Base-by-base conservation (phyloP, 2,329 filamentous ascomycete species). In the Neurospora sp. region DNA sequence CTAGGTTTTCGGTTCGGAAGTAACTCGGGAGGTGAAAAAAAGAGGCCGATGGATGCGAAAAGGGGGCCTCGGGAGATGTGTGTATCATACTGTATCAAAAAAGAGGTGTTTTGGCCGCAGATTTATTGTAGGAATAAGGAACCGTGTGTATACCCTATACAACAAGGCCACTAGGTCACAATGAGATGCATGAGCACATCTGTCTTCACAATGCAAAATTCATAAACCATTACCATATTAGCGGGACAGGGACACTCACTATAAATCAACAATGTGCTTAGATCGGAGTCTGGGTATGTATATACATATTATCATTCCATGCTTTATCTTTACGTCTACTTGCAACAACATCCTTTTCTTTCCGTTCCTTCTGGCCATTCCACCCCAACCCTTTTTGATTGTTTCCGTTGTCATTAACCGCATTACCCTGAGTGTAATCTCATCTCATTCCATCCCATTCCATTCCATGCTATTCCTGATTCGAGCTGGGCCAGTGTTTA, bases 1-100 rank as follows among this genome's bases (percentile, higher is more conserved):
- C 80, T 97, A 74, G 52, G 5, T 12, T 66, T 39, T 33, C 12
- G 23, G 23, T 66, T 79, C 37, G 12, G 46, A 52, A 6, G 19
- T 39, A 15, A 37, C 23, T 68, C 33, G 33, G 43, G 43, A 40
- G 3, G 62, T 43, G 23, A n/a, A 8, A n/a, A 15, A 15, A 6
- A 8, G 11, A 39, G 57, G 52, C 1, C 10, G 36, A 38, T 2
- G 36, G 36, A n/a, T 66, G 8, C 52, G 33, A 62, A 17, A 62
- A 17, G 15, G n/a, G 28, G 28, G 2, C 8, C 5, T 12, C 33
- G 36, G 11, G 36, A 37, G 33, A 36, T 6, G 43, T 46, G 19
- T 33, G 6, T 37, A 52, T 46, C 36, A 52, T 68, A 57, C 38
- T 43, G 17, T 28, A 68, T 23, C 33, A 8, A 40, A 43, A 62